Base-by-base conservation (phyloP, 371 early-diverging fungal genomes). In the Paraphysoderma sedebokerense region DNA sequence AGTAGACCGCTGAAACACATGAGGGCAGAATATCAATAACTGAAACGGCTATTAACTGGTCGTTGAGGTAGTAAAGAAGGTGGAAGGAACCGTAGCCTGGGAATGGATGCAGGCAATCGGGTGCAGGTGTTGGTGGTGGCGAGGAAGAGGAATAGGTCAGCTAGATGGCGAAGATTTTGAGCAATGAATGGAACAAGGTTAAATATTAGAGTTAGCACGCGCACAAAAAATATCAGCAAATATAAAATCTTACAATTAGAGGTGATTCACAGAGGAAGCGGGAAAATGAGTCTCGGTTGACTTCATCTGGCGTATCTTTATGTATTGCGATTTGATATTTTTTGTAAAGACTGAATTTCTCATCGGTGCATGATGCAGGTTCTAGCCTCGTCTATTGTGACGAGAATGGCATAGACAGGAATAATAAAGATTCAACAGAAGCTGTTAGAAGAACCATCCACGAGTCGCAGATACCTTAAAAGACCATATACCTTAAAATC, bases 1-100 rank as follows among this genome's bases (percentile, higher is more conserved):
- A 82, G 55, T 96, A 96, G 17, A 96, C 93, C 0, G 88, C 80
- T 0, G 92, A 91, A 1, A 92, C 71, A 52, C 87, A 90, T 11
- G 53, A 44, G 0, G 93, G 96, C 27, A 92, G 65, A 12, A 92
- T 76, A 58, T 96, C 96, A 38, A 96, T 55, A 0, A 96, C 90
- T 3, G 81, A 83, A 17, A 92, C 76, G 2, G 91, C 92, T 30
- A 82, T 76, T 24, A 96, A 64, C 35, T 67, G 60, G 11, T 70
- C 81, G 48, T 82, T 72, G 48, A 87, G 58, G 15, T 82, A 65
- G 57, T 90, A 90, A 49, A 77, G 77, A 66, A 87, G 88, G 57
- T 95, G 93, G 56, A 79, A 92, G 0, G 83, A 72, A 13, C 92
- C 92, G 57, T 66, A 82, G 13, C 69, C 71, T 13, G 59, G 52